Base-by-base conservation (phyloP, 139 green algal genomes). In the Volvox africanus region DNA sequence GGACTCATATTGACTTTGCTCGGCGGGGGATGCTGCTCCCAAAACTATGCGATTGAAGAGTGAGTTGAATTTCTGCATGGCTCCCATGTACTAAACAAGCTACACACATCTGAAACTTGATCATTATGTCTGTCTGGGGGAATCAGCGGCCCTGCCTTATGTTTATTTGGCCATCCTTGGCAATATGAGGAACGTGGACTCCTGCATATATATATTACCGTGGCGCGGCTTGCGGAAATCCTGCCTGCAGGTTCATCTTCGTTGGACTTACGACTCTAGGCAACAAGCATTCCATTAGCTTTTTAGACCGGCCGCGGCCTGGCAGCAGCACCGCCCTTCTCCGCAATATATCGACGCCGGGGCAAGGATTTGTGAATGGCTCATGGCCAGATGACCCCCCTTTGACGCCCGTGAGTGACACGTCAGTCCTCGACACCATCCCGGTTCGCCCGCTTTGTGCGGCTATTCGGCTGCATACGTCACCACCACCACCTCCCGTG, bases 281-380 rank as follows among this genome's bases (percentile, higher is more conserved):
- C 3, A 30, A 55, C 6, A 0, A 50, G 18, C 81, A 55, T 19
- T 18, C n/a, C 30, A 61, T 87, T 6, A 32, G 81, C 13, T 87
- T 87, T 61, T 30, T 87, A 32, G 81, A 87, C n/a, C 81, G 81
- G 16, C 81, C 81, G 9, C 81, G 61, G 2, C 81, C 81, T 22
- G 81, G 81, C n/a, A 76, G 55, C 55, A 76, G 55, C 81, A 87
- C 81, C 28, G 61, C 55, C 28, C 18, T 61, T 28, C 81, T 87
- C n/a, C 81, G 81, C 12, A 24, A 30, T 19, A 0, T 17, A 26
- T 61, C 81, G 44, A 30, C 28, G 17, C 75, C 32, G 0, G 75
- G 75, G 1, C 32, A 81, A 5, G 75, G 75, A 33, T 71, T 86
- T 55, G 50, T 21, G 24, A 71, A 71, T 44, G 80, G 44, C 55